Base-by-base conservation (phyloP, 2,329 filamentous ascomycete species). In the Pleurostoma richardsiae region DNA sequence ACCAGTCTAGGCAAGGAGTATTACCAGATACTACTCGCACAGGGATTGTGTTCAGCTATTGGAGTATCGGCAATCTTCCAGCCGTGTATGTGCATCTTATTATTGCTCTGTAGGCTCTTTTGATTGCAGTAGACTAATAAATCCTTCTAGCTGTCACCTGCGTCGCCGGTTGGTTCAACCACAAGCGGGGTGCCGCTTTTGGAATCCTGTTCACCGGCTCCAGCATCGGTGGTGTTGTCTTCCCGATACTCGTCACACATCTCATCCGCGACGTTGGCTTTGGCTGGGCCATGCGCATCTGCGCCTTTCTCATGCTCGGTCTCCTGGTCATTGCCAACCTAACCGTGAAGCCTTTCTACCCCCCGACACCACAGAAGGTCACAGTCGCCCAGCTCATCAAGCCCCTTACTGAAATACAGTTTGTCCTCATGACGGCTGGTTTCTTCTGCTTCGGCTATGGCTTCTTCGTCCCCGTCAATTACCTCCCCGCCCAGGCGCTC, bases 1-100 rank as follows among this genome's bases (percentile, higher is more conserved):
- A 70, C 77, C 0, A 76, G 71, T 6, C 60, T 85, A 6, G 56
- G 57, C n/a, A 63, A 51, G 0, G 46, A 68, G 39, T 72, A 71
- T 54, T 71, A 65, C 42, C 68, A 72, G 40, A 60, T 71, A 44
- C 56, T 72, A 7, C 54, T 72, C 1, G 53, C 66, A 1, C 69
- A 72, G 45, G 63, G 64, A 4, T 55, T 70, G 1, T 67, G 60
- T 45, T 65, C 61, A 2, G 63, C 64, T 6, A 57, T 71, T 27
- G 66, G 67, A 10, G 62, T 62, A 6, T 56, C 60, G 0, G 59
- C 60, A 19, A 59, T 68, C 40, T 65, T 29, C 58, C 64, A 41
- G 62, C 64, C 30, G 48, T 59, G 19, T 59, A 46, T 40, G 52
- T 39, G 19, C 29, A 10, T 30, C 6, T 29, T 19, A 11, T 38